Evolutionary conservation across 768 basidiomycete species (phyloP).

Genomic region (Tricholoma flavovirens): DNA sequence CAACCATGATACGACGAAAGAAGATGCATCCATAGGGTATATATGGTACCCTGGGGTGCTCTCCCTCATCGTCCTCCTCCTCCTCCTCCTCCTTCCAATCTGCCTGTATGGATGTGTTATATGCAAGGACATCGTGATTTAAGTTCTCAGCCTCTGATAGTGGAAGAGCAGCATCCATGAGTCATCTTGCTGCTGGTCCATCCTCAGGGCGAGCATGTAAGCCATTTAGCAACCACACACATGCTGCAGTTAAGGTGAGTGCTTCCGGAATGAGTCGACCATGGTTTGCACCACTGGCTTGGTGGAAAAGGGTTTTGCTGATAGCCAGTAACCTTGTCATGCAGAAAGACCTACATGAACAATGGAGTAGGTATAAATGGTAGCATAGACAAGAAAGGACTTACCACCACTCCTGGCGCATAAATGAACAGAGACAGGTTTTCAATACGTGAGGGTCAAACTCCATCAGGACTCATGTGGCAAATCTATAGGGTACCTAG

Average conservation of each 20-base stretch:
- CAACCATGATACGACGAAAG: conserved; percentile 1
- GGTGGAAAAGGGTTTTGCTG: background rate
- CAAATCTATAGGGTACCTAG: background rate
- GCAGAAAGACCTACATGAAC: conserved; percentile 4
- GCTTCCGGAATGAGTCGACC: background rate
- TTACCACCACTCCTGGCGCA: conserved; percentile 8
- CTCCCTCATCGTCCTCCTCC: no score
- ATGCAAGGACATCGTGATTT: no score
- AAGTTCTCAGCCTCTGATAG: no score
- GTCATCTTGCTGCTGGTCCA: no score
- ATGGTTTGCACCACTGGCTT: background rate
- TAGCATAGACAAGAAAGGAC: background rate
- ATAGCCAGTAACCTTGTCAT: background rate
- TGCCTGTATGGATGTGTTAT: no score
- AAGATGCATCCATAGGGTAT: conserved; percentile 11
- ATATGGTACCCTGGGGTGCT: no score
- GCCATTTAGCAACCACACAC: no score
- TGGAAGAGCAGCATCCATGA: no score
- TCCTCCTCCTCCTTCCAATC: no score
- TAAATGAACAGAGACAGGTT: conserved; percentile 3
- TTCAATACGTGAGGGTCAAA: background rate
- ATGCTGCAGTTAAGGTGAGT: conserved; percentile 8
- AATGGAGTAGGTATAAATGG: background rate
- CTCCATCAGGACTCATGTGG: background rate
- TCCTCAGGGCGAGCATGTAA: no score